Evolutionary conservation across 805 yeast genomes (phyloP).

Genomic region (Candida alai): DNA sequence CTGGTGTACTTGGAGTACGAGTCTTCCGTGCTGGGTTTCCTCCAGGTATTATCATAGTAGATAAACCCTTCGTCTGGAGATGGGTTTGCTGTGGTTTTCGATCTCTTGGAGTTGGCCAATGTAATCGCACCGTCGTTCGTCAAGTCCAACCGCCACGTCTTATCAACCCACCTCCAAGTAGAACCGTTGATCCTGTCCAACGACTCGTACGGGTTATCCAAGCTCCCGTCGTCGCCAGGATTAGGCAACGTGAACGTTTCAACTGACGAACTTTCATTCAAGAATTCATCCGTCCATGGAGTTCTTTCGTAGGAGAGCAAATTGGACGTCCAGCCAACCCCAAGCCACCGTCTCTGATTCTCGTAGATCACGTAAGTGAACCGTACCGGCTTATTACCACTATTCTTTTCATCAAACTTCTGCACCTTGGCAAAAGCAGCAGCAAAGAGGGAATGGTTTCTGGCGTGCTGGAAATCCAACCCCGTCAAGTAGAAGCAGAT

Average conservation of each 20-base stretch:
- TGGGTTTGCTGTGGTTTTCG: slow-evolving; percentile 64
- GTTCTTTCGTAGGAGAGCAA: slow-evolving; percentile 89
- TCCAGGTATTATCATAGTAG: slow-evolving; percentile 93
- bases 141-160: slow-evolving; percentile 85
- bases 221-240: slow-evolving; percentile 21
- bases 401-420: slow-evolving; percentile 17
- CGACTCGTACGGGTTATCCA: slow-evolving; percentile 1
- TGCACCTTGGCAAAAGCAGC: slow-evolving; percentile 54
- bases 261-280: slow-evolving; percentile 78
- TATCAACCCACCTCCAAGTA: slow-evolving; percentile 94
- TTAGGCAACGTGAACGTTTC: slow-evolving; percentile 80
- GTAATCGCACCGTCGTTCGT: slow-evolving; percentile 85
- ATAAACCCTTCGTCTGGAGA: slow-evolving; percentile 79
- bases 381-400: slow-evolving; percentile 51
- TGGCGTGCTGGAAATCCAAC: slow-evolving; percentile 57
- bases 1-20: slow-evolving; percentile 88
- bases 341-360: slow-evolving; percentile 95
- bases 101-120: slow-evolving; percentile 55
- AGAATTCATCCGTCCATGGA: slow-evolving; percentile 95
- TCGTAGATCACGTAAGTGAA: slow-evolving; percentile 92
- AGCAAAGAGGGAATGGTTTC: slow-evolving; percentile 46
- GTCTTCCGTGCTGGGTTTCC: slow-evolving; percentile 82
- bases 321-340: slow-evolving; percentile 96
- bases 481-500: slow-evolving; percentile 83
- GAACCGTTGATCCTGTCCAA: slow-evolving; percentile 53